These are phyloP conservation scores for Aspergillus neoniger DNA, from an alignment of 2,329 filamentous ascomycete species.

Conservation along the genomic window DNA sequence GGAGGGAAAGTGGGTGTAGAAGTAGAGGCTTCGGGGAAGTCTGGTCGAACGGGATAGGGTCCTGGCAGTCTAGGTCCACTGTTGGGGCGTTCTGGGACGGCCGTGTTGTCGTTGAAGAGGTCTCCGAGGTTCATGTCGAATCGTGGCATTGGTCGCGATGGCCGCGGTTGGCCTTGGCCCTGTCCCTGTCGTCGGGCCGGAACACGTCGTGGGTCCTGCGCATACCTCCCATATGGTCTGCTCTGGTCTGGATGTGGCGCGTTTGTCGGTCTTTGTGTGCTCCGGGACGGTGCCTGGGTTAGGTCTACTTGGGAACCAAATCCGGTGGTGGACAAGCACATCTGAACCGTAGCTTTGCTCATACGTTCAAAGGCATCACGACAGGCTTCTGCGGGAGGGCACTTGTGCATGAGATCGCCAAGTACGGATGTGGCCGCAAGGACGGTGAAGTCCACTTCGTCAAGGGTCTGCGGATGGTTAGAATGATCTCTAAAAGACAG, in stretches of 20 bases:
- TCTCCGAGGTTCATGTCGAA: conserved; percentile 62
- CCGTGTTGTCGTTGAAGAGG: conserved; percentile 51
- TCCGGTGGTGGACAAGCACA: conserved; percentile 84
- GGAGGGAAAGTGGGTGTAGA: conserved; percentile 25
- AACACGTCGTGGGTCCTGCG: conserved; percentile 25
- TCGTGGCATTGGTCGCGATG: conserved; percentile 51
- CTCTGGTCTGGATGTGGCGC: conserved; percentile 15
- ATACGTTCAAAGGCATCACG: conserved; percentile 93
- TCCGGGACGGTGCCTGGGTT: conserved; percentile 23
- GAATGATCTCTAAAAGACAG: conserved; percentile 2
- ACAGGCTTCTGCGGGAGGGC: conserved; percentile 90
- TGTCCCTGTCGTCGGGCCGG: conserved; percentile 32
- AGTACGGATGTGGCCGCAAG: conserved; percentile 91
- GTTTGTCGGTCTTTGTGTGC: conserved; percentile 19
- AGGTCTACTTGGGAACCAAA: conserved; percentile 60
- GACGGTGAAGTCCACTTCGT: conserved; percentile 97
- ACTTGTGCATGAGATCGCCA: conserved; percentile 88
- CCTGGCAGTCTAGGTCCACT: conserved; percentile 30
- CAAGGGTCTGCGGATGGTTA: conserved; percentile 62
- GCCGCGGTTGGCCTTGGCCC: conserved; percentile 37
- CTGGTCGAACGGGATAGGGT: conserved; percentile 28
- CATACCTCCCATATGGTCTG: conserved; percentile 13
- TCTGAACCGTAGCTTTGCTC: conserved; percentile 91
- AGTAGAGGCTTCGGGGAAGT: conserved; percentile 28
- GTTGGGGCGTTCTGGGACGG: conserved; percentile 38